Evolutionary conservation across 208 protist genomes (phyloP).

Genomic region (Leishmania mexicana): DNA sequence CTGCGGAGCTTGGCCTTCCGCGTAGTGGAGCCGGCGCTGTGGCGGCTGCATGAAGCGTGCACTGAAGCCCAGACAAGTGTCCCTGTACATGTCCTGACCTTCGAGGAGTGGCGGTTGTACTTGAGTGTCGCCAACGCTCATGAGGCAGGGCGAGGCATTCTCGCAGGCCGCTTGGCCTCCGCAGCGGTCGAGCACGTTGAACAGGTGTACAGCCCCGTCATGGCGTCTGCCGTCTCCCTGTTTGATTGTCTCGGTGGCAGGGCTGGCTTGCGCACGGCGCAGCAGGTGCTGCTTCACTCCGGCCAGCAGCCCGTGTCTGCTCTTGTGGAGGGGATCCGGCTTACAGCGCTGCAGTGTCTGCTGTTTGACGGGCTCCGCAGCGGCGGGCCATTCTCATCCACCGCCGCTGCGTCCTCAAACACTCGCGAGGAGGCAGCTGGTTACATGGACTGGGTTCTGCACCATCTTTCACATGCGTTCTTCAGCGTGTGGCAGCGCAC

Average conservation of each 20-base stretch:
- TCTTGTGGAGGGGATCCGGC: constrained; percentile 68
- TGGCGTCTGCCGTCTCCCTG: constrained; percentile 19
- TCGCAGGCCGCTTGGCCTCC: neutral
- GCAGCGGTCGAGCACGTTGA: neutral
- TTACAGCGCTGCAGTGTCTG: constrained; percentile 55
- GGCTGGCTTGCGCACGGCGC: constrained; percentile 47
- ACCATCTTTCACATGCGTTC: constrained; percentile 39
- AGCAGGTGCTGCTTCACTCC: constrained; percentile 54
- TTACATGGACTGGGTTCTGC: constrained; percentile 28
- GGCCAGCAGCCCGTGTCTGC: constrained; percentile 46
- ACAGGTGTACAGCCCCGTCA: neutral
- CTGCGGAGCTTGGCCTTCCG: constrained; percentile 79
- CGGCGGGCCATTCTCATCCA: neutral
- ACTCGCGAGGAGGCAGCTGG: neutral
- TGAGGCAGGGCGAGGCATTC: neutral
- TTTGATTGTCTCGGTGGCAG: constrained; percentile 30
- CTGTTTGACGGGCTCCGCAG: constrained; percentile 34
- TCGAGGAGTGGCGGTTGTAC: constrained; percentile 17
- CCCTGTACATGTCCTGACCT: constrained; percentile 22
- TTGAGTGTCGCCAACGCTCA: neutral
- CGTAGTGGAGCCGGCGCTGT: constrained; percentile 75
- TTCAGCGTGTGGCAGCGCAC: constrained; percentile 47
- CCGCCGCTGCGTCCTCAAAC: neutral
- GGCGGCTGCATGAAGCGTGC: constrained; percentile 49
- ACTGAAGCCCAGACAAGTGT: neutral